Evolutionary conservation across 2,329 filamentous ascomycete genomes (phyloP).

Genomic region (Ceratocystis variospora): DNA sequence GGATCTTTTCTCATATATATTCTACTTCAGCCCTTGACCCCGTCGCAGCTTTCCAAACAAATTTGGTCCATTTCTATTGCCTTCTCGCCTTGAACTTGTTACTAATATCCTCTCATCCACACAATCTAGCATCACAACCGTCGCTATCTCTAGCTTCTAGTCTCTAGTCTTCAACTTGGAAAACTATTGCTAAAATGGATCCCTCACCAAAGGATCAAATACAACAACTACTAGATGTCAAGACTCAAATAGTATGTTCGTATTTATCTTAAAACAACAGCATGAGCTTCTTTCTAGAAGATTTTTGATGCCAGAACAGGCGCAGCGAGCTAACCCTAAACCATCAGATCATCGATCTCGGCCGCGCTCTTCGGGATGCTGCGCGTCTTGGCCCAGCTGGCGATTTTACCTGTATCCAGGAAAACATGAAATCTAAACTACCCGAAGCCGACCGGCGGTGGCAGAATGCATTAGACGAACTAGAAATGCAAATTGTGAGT

Average conservation of each 20-base stretch:
- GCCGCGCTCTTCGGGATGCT: slow-evolving; percentile 14
- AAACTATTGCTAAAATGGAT: slow-evolving; percentile 1
- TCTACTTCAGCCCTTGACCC: neutral
- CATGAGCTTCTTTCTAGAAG: neutral
- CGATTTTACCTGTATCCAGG: slow-evolving; percentile 18
- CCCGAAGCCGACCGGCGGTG: slow-evolving; percentile 35
- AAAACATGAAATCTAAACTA: slow-evolving; percentile 31
- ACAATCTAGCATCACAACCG: no score
- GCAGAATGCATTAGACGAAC: slow-evolving; percentile 40
- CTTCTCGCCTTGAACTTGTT: neutral
- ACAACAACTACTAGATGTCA: slow-evolving; percentile 14
- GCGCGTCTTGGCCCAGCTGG: slow-evolving; percentile 17
- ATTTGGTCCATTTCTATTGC: neutral
- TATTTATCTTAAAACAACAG: neutral
- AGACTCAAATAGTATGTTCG: slow-evolving; percentile 13
- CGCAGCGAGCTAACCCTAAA: neutral
- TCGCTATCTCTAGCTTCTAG: no score
- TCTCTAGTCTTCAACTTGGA: no score
- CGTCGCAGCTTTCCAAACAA: neutral
- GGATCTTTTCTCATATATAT: neutral
- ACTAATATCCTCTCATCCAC: neutral
- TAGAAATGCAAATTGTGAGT: slow-evolving; percentile 45
- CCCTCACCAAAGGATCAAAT: slow-evolving; percentile 6
- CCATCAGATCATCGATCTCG: slow-evolving; percentile 15
- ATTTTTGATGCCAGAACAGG: no score